Conservation (phyloP, 1,284 basidiomycete species). For the Thelephora terrestris region DNA sequence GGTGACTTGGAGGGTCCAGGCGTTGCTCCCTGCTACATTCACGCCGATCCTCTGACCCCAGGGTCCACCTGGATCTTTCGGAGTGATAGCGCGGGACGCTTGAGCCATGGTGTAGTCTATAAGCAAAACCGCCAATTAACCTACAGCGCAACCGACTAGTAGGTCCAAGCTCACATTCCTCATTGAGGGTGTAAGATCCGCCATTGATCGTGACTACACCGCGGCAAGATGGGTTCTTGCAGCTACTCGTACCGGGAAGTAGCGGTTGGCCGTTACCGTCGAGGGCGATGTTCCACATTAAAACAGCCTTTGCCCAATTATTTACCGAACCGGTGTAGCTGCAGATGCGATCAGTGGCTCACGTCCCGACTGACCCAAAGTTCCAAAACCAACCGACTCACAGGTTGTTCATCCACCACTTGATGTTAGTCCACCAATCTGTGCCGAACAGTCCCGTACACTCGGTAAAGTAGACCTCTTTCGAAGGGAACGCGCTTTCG, state of each 20-base stretch:
- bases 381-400: slow-evolving; percentile 21
- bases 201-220: slow-evolving; percentile 55
- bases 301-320: slow-evolving; percentile 37
- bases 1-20: slow-evolving; percentile 50
- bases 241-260: slow-evolving; percentile 54
- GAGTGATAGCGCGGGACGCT: slow-evolving; percentile 60
- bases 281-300: slow-evolving; percentile 71
- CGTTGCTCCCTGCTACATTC: slow-evolving; percentile 43
- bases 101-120: slow-evolving; percentile 68
- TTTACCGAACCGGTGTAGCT: slow-evolving; percentile 35
- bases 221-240: slow-evolving; percentile 49
- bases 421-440: slow-evolving; percentile 76
- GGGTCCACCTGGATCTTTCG: slow-evolving; percentile 56
- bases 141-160: slow-evolving; percentile 1
- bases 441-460: slow-evolving; percentile 40
- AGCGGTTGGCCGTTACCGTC: slow-evolving; percentile 52
- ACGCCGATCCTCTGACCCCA: slow-evolving; percentile 59
- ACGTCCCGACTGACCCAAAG: background rate
- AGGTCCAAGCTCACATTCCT: slow-evolving; percentile 45
- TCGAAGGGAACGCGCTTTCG: slow-evolving; percentile 33
- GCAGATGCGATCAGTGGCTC: background rate
- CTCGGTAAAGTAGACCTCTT: slow-evolving; percentile 44
- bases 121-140: background rate
- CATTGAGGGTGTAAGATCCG: slow-evolving; percentile 53
- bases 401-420: slow-evolving; percentile 74